phyloP scores from a whole-genome alignment of 2,329 filamentous ascomycete genomes.

The Triangularia setosa region DNA sequence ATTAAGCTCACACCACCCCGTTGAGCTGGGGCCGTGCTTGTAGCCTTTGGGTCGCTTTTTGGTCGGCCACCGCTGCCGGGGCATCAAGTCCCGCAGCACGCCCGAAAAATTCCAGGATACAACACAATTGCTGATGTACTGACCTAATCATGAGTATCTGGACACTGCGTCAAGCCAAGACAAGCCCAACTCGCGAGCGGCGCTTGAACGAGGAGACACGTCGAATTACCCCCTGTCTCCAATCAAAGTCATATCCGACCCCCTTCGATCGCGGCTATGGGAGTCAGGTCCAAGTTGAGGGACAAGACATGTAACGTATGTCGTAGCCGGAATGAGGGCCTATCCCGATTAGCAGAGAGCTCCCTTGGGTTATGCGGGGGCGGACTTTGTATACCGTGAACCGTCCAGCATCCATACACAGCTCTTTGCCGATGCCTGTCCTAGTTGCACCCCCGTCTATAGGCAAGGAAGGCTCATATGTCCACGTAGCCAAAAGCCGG shows the following conservation, averaged over 20 bases:
- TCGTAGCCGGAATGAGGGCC: conserved; percentile 10
- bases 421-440: conserved; percentile 13
- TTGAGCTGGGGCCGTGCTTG: conserved; percentile 9
- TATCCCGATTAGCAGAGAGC: conserved; percentile 17
- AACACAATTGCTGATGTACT: conserved; percentile 10
- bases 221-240: conserved; percentile 19
- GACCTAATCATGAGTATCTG: conserved; percentile 8
- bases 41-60: conserved; percentile 7
- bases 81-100: conserved; percentile 9
- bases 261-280: conserved; percentile 14
- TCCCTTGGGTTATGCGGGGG: conserved; percentile 15
- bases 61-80: conserved; percentile 9
- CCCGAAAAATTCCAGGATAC: conserved; percentile 4
- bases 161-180: conserved; percentile 23
- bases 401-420: conserved; percentile 7
- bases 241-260: conserved; percentile 21
- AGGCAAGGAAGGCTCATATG: conserved; percentile 5
- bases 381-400: neutral
- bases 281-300: conserved; percentile 15
- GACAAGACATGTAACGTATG: conserved; percentile 3
- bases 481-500: conserved; percentile 20
- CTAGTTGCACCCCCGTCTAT: conserved; percentile 10
- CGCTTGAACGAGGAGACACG: conserved; percentile 18
- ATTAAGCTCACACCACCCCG: conserved; percentile 15
- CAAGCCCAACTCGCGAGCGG: conserved; percentile 14